Evolutionary conservation across 345 rosid genomes (phyloP).

Genomic region (Pelargonium nanum): DNA sequence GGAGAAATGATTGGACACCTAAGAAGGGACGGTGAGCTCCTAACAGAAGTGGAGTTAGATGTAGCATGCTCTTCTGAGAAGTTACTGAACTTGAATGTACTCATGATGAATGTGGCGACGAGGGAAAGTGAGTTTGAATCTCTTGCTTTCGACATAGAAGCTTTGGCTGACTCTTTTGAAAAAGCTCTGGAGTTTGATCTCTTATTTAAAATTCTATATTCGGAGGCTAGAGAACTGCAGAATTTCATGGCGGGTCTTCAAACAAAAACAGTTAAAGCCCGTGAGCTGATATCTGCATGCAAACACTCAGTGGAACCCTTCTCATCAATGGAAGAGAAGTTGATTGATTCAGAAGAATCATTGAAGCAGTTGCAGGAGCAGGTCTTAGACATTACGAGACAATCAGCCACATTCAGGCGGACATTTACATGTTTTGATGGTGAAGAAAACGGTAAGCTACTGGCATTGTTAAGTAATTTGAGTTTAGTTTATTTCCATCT

Average conservation of each 20-base stretch:
- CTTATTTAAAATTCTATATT: constrained; percentile 50
- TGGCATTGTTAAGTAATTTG: neutral
- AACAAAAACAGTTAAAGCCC: constrained; percentile 26
- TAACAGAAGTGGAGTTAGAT: constrained; percentile 60
- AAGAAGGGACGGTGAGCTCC: constrained; percentile 30
- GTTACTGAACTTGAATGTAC: constrained; percentile 54
- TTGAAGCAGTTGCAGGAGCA: constrained; percentile 46
- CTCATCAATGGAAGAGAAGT: constrained; percentile 48
- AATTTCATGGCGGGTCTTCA: constrained; percentile 29
- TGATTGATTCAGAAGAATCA: constrained; percentile 42
- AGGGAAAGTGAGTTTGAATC: constrained; percentile 71
- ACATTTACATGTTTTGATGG: constrained; percentile 34
- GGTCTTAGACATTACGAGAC: constrained; percentile 55
- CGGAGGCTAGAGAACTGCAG: constrained; percentile 57
- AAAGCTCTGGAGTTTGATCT: constrained; percentile 61
- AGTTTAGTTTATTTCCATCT: neutral
- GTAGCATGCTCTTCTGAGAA: constrained; percentile 69
- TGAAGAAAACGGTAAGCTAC: constrained; percentile 41
- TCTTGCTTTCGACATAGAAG: constrained; percentile 24
- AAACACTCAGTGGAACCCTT: constrained; percentile 34
- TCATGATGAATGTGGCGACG: constrained; percentile 61
- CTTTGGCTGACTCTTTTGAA: constrained; percentile 28
- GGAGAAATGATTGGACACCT: constrained; percentile 36
- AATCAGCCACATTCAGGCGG: constrained; percentile 45
- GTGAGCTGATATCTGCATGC: constrained; percentile 32